These are phyloP conservation scores for Backusella sp. DNA, from an alignment of 192 early-diverging fungal species.

Conservation along the genomic window DNA sequence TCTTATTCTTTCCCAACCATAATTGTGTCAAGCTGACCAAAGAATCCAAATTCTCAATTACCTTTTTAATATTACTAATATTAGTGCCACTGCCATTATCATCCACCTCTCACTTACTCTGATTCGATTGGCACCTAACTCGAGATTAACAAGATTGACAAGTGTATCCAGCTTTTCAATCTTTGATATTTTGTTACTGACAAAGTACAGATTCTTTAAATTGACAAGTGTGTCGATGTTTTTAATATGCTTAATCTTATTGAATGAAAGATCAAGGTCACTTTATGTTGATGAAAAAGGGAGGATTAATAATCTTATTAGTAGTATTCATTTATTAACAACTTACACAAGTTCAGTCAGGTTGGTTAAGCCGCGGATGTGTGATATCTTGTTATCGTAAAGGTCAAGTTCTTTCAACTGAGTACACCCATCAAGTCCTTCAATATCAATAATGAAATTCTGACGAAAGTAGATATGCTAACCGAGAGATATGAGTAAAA, in stretches of 20 bases:
- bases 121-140: conserved; percentile 95
- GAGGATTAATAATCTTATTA: not conserved
- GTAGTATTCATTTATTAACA: not conserved
- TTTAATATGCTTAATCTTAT: conserved; percentile 86
- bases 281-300: conserved; percentile 8
- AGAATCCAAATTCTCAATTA: conserved; percentile 79
- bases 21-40: conserved; percentile 84
- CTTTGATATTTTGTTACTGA: conserved; percentile 86
- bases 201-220: conserved; percentile 83
- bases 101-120: conserved; percentile 47
- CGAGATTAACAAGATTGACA: conserved; percentile 74
- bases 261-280: conserved; percentile 90
- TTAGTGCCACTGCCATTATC: not conserved
- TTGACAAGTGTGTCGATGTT: conserved; percentile 56
- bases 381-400: conserved; percentile 91
- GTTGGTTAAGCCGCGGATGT: conserved; percentile 63
- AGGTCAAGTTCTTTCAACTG: conserved; percentile 83
- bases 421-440: conserved; percentile 50
- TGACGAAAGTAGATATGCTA: conserved; percentile 81
- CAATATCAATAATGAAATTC: conserved; percentile 78
- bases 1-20: conserved; percentile 99
- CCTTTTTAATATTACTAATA: conserved; percentile 31
- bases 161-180: conserved; percentile 77
- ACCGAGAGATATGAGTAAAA: not conserved
- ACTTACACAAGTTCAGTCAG: conserved; percentile 62